Evolutionary conservation across 2,329 filamentous ascomycete species (phyloP).

Genomic region (Phyllosticta citribraziliensis): DNA sequence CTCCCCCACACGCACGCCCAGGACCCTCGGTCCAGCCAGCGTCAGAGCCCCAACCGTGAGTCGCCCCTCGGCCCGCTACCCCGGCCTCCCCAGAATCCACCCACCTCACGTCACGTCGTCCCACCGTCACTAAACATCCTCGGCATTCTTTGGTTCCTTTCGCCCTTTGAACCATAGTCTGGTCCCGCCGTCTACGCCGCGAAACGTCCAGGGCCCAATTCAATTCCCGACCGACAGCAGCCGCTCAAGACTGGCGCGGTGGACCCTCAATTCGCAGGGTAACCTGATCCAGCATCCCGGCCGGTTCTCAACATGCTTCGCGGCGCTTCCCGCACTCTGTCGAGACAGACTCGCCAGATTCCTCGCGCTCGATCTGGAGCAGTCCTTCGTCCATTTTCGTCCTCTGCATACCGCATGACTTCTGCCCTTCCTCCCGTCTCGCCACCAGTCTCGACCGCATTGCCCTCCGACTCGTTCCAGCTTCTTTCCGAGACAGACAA

Average conservation of each 20-base stretch:
- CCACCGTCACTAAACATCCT: not conserved
- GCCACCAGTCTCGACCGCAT: constrained; percentile 50
- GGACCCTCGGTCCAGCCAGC: not conserved
- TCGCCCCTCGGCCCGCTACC: not conserved
- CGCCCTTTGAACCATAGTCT: not conserved
- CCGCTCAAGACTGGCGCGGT: not conserved
- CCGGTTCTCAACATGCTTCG: constrained; percentile 23
- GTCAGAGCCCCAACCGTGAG: not conserved
- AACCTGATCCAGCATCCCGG: not conserved
- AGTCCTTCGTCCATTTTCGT: constrained; percentile 30
- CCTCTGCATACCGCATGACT: constrained; percentile 43
- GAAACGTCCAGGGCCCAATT: not conserved
- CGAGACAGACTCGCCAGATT: constrained; percentile 22
- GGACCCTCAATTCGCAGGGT: not conserved
- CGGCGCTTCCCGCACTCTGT: constrained; percentile 25
- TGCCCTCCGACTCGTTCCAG: constrained; percentile 73
- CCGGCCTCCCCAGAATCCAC: not conserved
- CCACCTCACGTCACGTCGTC: not conserved
- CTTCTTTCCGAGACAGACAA: constrained; percentile 71
- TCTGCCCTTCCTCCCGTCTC: constrained; percentile 43
- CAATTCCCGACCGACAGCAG: not conserved
- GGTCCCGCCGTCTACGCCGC: not conserved
- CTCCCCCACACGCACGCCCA: not conserved
- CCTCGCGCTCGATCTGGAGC: constrained; percentile 16
- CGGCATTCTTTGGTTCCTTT: not conserved